Conservation (phyloP, 2,329 filamentous ascomycete genomes). For the Epichloe hybrida region DNA sequence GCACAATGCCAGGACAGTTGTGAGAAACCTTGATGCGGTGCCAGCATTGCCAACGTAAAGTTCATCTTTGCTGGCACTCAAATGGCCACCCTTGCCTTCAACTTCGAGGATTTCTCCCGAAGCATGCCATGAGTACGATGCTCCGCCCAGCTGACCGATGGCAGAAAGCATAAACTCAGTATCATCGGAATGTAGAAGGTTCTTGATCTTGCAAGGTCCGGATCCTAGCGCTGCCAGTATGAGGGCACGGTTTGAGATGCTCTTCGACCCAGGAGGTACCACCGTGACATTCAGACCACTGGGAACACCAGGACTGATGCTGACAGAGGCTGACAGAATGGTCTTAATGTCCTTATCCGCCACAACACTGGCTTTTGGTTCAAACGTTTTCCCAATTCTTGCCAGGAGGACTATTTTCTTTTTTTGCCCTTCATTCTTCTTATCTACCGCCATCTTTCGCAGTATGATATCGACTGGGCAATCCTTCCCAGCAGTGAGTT, state of each 20-base stretch:
- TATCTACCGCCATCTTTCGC: conserved; percentile 92
- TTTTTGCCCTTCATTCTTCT: conserved; percentile 90
- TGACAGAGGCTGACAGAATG: conserved; percentile 66
- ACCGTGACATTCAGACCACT: conserved; percentile 55
- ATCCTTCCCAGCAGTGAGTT: conserved; percentile 70
- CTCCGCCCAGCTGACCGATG: conserved; percentile 71
- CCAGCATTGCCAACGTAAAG: conserved; percentile 94
- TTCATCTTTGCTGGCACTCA: conserved; percentile 61
- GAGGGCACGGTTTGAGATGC: conserved; percentile 88
- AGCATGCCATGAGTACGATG: conserved; percentile 86
- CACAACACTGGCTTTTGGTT: conserved; percentile 81
- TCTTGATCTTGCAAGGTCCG: conserved; percentile 77
- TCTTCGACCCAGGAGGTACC: conserved; percentile 89
- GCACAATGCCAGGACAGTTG: conserved; percentile 79
- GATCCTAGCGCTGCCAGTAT: conserved; percentile 83
- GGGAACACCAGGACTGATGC: conserved; percentile 60
- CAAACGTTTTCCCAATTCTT: conserved; percentile 76
- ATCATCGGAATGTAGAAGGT: conserved; percentile 90
- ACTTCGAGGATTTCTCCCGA: conserved; percentile 85
- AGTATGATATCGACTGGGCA: conserved; percentile 80
- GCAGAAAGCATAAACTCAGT: conserved; percentile 95
- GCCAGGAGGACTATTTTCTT: conserved; percentile 94
- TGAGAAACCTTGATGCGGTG: conserved; percentile 89
- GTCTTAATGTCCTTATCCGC: conserved; percentile 72
- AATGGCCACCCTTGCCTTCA: conserved; percentile 74